Evolutionary conservation across 2,329 filamentous ascomycete genomes (phyloP).

Genomic region (Exophiala phaeomuriformis): DNA sequence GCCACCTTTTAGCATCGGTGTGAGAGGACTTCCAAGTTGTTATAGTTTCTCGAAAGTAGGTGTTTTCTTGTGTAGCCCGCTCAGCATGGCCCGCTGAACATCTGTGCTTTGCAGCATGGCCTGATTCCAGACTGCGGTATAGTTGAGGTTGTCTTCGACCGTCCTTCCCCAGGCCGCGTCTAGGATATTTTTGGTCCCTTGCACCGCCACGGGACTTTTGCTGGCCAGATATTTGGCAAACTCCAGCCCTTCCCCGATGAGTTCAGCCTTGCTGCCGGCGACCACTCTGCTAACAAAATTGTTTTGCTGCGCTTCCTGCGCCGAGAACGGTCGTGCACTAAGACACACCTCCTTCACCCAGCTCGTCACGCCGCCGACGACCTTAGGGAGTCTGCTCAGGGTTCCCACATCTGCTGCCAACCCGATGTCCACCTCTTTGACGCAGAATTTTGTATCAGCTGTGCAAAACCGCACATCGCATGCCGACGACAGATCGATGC

Average conservation of each 20-base stretch:
- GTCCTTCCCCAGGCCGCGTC: constrained; percentile 73
- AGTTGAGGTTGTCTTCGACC: constrained; percentile 72
- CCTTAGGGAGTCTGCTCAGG: constrained; percentile 41
- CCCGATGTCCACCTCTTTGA: constrained; percentile 47
- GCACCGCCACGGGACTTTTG: constrained; percentile 83
- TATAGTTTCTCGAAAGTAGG: constrained; percentile 80
- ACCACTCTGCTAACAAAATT: constrained; percentile 40
- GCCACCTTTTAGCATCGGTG: background rate
- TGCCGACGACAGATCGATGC: constrained; percentile 54
- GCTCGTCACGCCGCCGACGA: constrained; percentile 37
- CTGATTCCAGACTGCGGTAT: constrained; percentile 82
- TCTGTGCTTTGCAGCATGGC: constrained; percentile 75
- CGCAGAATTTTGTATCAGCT: constrained; percentile 34
- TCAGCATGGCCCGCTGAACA: constrained; percentile 64
- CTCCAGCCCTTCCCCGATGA: constrained; percentile 56
- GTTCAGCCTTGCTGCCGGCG: constrained; percentile 48
- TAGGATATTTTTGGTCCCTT: constrained; percentile 79
- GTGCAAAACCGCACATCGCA: constrained; percentile 40
- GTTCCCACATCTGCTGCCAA: constrained; percentile 45
- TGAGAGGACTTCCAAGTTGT: background rate
- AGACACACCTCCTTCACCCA: constrained; percentile 46
- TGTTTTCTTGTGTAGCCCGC: constrained; percentile 68
- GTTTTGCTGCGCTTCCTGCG: constrained; percentile 39
- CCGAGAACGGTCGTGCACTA: constrained; percentile 38
- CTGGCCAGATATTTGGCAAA: constrained; percentile 59